Base-by-base conservation (phyloP, 116 monocot genomes). In the Trichopus zeylanicus region DNA sequence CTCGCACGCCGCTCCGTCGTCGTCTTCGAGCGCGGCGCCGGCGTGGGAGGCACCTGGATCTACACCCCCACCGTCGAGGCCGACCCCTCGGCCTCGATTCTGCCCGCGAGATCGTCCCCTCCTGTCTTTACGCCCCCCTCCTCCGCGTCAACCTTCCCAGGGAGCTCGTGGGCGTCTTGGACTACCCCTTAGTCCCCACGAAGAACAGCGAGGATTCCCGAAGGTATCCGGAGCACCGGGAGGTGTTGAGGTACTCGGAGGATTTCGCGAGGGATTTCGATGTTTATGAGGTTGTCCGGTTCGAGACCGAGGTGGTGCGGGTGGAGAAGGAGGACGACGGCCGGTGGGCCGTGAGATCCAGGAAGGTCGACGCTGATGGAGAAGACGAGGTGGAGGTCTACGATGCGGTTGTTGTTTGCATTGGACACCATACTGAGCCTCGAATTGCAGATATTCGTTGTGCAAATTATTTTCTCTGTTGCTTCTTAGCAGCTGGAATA, bases 71-170 rank as follows among this genome's bases (percentile, higher is more conserved):
- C 59, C 9, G 67, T 67, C 16, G 85, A 84, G 39, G 70, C 80
- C 46, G 91, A 98, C 48, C 75, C 32, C 60, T 98, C 6, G 73
- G 88, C 7, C 27, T 60, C 42, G 39, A 60, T 23, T 46, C 39
- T 7, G 20, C 9, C 6, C 69, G 94, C 1, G 13, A 37, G 19
- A 35, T 83, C 15, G 69, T 86, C 58, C 82, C 85, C 27, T 59
- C 75, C 31, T 91, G 98, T 69, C 79, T 98, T 60, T 98, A 98
- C 71, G 55, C 47, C 1, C 91, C 98, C 6, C 85, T 98, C 46
- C 81, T 98, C 46, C 81, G 91, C 63, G 85, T 85, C 38, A 98
- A 91, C 66, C 82, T 98, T 49, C 80, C 98, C 21, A 73, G 98
- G 26, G 87, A 98, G 67, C 60, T 7, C 66, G 91, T 98, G 98